Evolutionary conservation across 768 basidiomycete species (phyloP).

Genomic region (Saitozyma podzolica): DNA sequence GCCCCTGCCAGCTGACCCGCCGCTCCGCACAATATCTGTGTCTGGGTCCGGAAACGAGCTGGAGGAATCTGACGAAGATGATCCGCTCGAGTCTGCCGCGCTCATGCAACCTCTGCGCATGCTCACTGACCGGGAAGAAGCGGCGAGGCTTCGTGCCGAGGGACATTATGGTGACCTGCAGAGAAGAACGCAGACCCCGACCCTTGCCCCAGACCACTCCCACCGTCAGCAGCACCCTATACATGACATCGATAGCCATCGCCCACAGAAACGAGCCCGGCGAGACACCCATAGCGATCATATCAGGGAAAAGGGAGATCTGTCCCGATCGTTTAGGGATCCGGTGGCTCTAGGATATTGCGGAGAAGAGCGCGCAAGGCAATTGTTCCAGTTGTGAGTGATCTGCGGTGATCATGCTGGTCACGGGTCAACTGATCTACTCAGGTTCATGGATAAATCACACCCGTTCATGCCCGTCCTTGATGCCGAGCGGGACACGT

Average conservation of each 20-base stretch:
- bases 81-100: conserved; percentile 11
- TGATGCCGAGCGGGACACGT: conserved; percentile 16
- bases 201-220: too few species aligned
- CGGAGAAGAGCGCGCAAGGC: conserved; percentile 9
- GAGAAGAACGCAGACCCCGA: too few species aligned
- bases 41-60: neutral
- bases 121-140: conserved; percentile 13
- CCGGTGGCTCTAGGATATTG: conserved; percentile 19
- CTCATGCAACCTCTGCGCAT: conserved; percentile 5
- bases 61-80: conserved; percentile 13
- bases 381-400: conserved; percentile 16
- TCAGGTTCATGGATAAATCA: conserved; percentile 15
- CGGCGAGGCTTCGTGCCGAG: conserved; percentile 11
- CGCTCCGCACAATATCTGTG: neutral
- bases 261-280: too few species aligned
- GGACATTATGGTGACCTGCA: conserved; percentile 1
- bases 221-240: too few species aligned
- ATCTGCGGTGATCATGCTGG: neutral
- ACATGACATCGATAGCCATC: too few species aligned
- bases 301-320: conserved; percentile 8
- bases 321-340: conserved; percentile 12
- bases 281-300: neutral
- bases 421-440: neutral
- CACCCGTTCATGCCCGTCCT: conserved; percentile 17
- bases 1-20: neutral